Base-by-base conservation (phyloP, 1,284 basidiomycete species). In the Tilletia horrida region DNA sequence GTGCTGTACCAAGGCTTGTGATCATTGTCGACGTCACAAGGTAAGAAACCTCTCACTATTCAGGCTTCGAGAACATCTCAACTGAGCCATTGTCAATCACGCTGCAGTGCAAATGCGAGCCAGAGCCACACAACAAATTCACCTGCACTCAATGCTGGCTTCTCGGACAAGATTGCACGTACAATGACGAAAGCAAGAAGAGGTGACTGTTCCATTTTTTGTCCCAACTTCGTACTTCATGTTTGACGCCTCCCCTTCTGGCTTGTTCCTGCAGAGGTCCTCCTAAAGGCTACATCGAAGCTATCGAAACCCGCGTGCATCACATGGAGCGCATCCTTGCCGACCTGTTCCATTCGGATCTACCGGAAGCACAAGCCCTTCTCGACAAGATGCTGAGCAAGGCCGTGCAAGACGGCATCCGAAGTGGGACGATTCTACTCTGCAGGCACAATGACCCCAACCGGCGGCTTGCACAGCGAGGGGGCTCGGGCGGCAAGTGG, bases 261-360 rank as follows among this genome's bases (percentile, higher is more conserved):
- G 16, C 31, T 40, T 40, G 35, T 45, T 21, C 23, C 44, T 50
- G 14, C 64, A 71, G 90, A 71, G 89, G 90, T 1, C 91, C 91
- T 9, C 91, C 91, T 14, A 91, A 91, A 78, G 91, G 91, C 1
- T 93, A 93, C 84, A 92, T 93, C 79, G 90, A 93, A 79, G 91
- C 90, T 29, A 91, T 93, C 76, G 91, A 93, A 81, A 90, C 90
- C 11, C 87, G 91, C 13, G 84, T 93, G 13, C 91, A 93, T 76
- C 90, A 92, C 77, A 90, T 90, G 48, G 91, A 93, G 80, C 90
- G 91, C 0, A 84, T 93, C 52, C 84, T 93, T 23, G 91, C 90
- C 62, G 78, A 77, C 1, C 84, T 92, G 64, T 84, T 92, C 52
- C 85, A 88, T 62, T 86, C 87, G 47, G 85, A 85, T 62, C 90